These are phyloP conservation scores for Trypanosoma cruzi DNA, from an alignment of 208 protist genomes.

Conservation along the genomic window DNA sequence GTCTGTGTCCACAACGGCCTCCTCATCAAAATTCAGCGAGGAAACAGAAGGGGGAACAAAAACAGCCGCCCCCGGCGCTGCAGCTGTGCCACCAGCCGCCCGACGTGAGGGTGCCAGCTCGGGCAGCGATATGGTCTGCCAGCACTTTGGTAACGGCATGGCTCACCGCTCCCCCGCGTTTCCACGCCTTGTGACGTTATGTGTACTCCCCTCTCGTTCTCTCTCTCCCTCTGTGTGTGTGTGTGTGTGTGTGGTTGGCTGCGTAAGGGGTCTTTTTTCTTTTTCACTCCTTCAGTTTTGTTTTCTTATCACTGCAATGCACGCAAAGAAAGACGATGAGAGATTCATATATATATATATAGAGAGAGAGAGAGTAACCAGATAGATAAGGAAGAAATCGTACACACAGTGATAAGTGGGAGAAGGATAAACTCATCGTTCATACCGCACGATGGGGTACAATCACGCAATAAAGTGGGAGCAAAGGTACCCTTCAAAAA, in stretches of 20 bases:
- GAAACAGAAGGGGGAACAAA: not conserved
- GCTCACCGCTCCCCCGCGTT: not conserved
- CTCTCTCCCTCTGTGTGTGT: not conserved
- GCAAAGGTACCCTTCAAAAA: too few relatives aligned
- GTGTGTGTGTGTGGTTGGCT: not conserved
- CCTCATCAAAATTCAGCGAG: conserved; percentile 23
- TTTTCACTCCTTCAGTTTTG: too few relatives aligned
- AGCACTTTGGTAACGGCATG: conserved; percentile 4
- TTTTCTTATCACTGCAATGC: not conserved
- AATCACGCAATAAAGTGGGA: too few relatives aligned
- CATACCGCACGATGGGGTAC: too few relatives aligned
- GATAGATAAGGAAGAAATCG: conserved; percentile 10
- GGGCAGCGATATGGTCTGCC: conserved; percentile 8
- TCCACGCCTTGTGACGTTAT: too few relatives aligned
- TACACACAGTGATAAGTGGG: too few relatives aligned
- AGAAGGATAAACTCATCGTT: too few relatives aligned
- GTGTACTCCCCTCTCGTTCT: too few relatives aligned
- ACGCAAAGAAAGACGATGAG: not conserved
- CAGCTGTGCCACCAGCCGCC: not conserved
- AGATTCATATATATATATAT: not conserved
- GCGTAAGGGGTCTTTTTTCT: not conserved
- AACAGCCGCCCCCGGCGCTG: not conserved
- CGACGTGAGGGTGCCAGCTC: not conserved
- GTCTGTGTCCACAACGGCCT: conserved; percentile 39
- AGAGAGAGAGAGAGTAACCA: not conserved